Evolutionary conservation across 257 asterid genomes (phyloP), one percentile per base, ranked within the genome.

Genomic region (Paulownia fortunei): DNA sequence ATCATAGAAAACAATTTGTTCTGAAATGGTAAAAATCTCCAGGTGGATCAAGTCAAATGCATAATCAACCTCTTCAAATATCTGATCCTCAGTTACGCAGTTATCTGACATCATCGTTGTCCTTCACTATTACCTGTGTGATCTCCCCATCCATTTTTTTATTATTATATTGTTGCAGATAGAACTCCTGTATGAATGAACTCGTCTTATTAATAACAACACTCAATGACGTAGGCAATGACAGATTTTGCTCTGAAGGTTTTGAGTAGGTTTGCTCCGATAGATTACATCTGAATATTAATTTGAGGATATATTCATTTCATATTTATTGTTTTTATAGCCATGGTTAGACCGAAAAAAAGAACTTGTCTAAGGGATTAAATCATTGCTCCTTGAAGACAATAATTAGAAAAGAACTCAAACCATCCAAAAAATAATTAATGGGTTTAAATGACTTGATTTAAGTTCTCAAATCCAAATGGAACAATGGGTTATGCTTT

Each of bases 401-500:
- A 32, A 34, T 62, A 62, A 12, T 30, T 62, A 62, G 24, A 34
- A 32, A 72, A 55, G 67, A 72, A 55, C 13, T 36, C 41, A 23
- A 71, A 21, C 68, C 55, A 56, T 39, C 65, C 74, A 21, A 16
- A 26, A 46, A 37, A 21, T 13, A 10, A n/a, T 1, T 19, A 8
- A 19, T 4, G 32, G 23, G 21, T 52, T 19, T 30, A 34, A 55
- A 71, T 34, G 8, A 2, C 51, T 32, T n/a, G 9, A 10, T 65
- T 27, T 67, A 34, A 36, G 62, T 39, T 51, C 47, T 56, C 32
- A 41, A 56, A 61, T 58, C 36, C 32, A 51, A 77, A 52, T 18
- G n/a, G 55, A 76, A 19, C 44, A 19, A 12, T 70, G 56, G 56
- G n/a, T 39, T 24, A 42, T 26, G 47, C 49, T 76, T 51, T 77